These are phyloP conservation scores for Hapsidospora chrysogenum DNA, from an alignment of 495 filamentous ascomycete species.

Conservation along the genomic window DNA sequence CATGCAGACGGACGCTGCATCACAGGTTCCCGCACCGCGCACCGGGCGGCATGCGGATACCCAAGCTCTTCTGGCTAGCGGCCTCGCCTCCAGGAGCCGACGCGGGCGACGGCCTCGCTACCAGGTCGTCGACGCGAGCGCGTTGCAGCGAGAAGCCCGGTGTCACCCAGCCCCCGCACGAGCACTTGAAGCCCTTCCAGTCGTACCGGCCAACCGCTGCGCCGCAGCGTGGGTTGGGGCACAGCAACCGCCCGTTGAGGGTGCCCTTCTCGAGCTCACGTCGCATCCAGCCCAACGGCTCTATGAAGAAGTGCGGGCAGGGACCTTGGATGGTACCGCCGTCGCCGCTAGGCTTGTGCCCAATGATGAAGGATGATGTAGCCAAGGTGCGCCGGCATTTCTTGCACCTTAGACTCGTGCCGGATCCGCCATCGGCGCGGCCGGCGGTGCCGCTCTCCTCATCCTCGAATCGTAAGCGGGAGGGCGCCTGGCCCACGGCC, in stretches of 20 bases:
- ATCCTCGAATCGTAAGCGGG: conserved; percentile 72
- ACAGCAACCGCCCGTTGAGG: conserved; percentile 67
- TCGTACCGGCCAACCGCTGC: conserved; percentile 81
- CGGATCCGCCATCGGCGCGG: neutral
- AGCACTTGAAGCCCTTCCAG: conserved; percentile 91
- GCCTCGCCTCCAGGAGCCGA: conserved; percentile 6
- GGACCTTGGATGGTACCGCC: conserved; percentile 3
- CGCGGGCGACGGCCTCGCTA: conserved; percentile 4
- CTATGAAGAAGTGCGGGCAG: conserved; percentile 78
- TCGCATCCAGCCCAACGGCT: conserved; percentile 89
- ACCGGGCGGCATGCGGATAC: conserved; percentile 18
- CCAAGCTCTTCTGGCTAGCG: conserved; percentile 10
- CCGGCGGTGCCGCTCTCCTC: conserved; percentile 25
- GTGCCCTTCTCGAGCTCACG: conserved; percentile 57
- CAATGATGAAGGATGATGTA: conserved; percentile 21
- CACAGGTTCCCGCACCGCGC: conserved; percentile 9
- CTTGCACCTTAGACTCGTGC: conserved; percentile 39
- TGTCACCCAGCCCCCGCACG: conserved; percentile 75
- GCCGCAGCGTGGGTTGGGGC: conserved; percentile 58
- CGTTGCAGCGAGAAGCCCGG: conserved; percentile 78
- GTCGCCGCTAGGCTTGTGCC: conserved; percentile 14
- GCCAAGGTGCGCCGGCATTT: conserved; percentile 41
- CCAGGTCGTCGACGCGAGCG: conserved; percentile 64
- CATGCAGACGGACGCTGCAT: no score
- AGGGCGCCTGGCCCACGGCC: conserved; percentile 42